Conservation (phyloP, 441 rosid species). For the Erysimum pusillum region DNA sequence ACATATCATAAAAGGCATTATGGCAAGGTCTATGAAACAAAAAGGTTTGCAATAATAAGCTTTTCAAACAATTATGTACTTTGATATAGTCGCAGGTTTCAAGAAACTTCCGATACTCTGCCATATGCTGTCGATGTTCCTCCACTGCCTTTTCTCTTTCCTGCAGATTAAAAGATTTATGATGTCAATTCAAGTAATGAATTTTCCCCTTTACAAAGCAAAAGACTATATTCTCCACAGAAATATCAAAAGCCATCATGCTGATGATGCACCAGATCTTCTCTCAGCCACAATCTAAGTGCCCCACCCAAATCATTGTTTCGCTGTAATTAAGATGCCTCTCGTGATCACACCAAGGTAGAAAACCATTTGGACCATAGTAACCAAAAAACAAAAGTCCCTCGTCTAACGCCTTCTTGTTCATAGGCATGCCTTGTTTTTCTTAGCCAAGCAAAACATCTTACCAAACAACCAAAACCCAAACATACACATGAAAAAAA, state of each 20-base stretch:
- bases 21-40: slow-evolving; percentile 31
- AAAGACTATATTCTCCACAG: slow-evolving; percentile 12
- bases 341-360: slow-evolving; percentile 26
- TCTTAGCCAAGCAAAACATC: slow-evolving; percentile 11
- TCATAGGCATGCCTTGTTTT: slow-evolving; percentile 24
- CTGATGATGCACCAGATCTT: slow-evolving; percentile 22
- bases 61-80: slow-evolving; percentile 51
- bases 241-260: slow-evolving; percentile 15
- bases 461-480: not conserved
- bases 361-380: slow-evolving; percentile 28
- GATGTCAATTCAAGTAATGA: slow-evolving; percentile 18
- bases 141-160: slow-evolving; percentile 93
- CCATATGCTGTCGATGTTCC: slow-evolving; percentile 68
- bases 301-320: slow-evolving; percentile 27
- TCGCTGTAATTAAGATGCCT: not conserved
- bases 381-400: not conserved
- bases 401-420: slow-evolving; percentile 7
- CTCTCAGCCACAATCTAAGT: slow-evolving; percentile 19
- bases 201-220: slow-evolving; percentile 14
- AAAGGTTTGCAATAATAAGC: slow-evolving; percentile 21
- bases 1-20: slow-evolving; percentile 27
- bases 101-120: slow-evolving; percentile 82
- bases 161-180: slow-evolving; percentile 52
- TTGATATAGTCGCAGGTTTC: slow-evolving; percentile 92
- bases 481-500: slow-evolving; percentile 12